Percentiles rank a stretch among this genome's conserved stretches.
Evolutionary conservation across 2,329 filamentous ascomycete genomes (phyloP).

Genomic region (Trichoderma arundinaceum): DNA sequence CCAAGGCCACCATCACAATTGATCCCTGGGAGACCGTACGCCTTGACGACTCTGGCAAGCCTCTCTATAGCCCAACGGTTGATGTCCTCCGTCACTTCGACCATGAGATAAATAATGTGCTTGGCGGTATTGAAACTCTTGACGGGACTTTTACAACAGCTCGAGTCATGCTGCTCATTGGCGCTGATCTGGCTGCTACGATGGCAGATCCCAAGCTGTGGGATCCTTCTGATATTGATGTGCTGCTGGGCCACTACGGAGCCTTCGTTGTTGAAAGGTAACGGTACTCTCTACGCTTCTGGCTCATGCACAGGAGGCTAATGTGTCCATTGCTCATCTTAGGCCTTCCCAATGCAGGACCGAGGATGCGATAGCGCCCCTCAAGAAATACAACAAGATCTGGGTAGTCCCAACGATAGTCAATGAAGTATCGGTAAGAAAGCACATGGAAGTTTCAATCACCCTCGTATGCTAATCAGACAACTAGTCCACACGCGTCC

Average conservation of each 20-base stretch:
- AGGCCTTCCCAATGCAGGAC: conserved; percentile 76
- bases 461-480: neutral
- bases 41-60: conserved; percentile 56
- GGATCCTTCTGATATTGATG: conserved; percentile 79
- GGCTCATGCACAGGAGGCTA: neutral
- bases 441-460: neutral
- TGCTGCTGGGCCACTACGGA: conserved; percentile 80
- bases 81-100: conserved; percentile 86
- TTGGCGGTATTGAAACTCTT: conserved; percentile 72
- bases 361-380: conserved; percentile 76
- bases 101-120: conserved; percentile 78
- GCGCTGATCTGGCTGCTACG: conserved; percentile 72
- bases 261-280: conserved; percentile 74
- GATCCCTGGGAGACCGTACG: conserved; percentile 76
- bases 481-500: conserved; percentile 77
- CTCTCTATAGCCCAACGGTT: conserved; percentile 82
- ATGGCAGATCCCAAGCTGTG: conserved; percentile 76
- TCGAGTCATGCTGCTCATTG: conserved; percentile 77
- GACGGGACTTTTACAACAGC: conserved; percentile 66
- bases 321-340: neutral
- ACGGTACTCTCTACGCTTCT: no score
- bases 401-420: conserved; percentile 85
- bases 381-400: conserved; percentile 80
- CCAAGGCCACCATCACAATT: conserved; percentile 78
- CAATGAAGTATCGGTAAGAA: conserved; percentile 58